These are phyloP conservation scores for Penicillium cataractarum DNA, from an alignment of 495 filamentous ascomycete genomes.

Conservation along the genomic window DNA sequence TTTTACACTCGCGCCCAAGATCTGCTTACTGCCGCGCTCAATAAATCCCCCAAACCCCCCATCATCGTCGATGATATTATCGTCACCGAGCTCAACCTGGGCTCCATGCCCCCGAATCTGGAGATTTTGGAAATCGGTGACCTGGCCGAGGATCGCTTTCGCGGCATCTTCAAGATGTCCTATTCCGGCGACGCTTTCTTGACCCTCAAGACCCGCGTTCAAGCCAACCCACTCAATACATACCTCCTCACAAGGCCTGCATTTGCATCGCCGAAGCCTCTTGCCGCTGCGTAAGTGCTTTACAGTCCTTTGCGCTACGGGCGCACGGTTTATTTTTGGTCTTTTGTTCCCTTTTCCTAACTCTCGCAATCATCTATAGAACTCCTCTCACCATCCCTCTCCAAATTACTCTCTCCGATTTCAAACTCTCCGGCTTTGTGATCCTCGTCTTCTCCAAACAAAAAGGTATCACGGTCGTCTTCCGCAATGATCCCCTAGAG, in stretches of 20 bases:
- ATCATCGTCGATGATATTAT: constrained; percentile 99
- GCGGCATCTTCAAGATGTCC: constrained; percentile 98
- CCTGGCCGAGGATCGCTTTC: constrained; percentile 93
- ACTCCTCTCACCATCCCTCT: constrained; percentile 92
- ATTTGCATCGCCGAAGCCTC: constrained; percentile 88
- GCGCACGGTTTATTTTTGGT: not conserved
- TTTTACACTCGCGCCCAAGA: constrained; percentile 92
- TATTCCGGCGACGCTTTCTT: constrained; percentile 94
- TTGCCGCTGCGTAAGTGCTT: constrained; percentile 75
- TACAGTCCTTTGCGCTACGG: not conserved
- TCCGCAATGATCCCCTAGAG: constrained; percentile 96
- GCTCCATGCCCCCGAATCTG: constrained; percentile 85
- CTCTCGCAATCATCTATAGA: constrained; percentile 27
- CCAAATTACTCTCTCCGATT: constrained; percentile 94
- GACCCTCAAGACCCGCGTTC: constrained; percentile 91
- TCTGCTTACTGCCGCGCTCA: constrained; percentile 90
- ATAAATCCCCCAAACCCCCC: constrained; percentile 97
- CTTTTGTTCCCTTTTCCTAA: constrained; percentile 17
- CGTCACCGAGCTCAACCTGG: constrained; percentile 96
- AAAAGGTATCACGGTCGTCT: constrained; percentile 94
- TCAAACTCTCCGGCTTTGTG: constrained; percentile 96
- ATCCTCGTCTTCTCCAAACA: constrained; percentile 96
- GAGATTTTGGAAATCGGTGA: constrained; percentile 98
- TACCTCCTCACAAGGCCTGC: constrained; percentile 87
- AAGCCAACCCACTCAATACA: constrained; percentile 97